Evolutionary conservation across 2,329 filamentous ascomycete genomes (phyloP), one percentile per base, ranked within the genome.

Genomic region (Ramularia endophylla): DNA sequence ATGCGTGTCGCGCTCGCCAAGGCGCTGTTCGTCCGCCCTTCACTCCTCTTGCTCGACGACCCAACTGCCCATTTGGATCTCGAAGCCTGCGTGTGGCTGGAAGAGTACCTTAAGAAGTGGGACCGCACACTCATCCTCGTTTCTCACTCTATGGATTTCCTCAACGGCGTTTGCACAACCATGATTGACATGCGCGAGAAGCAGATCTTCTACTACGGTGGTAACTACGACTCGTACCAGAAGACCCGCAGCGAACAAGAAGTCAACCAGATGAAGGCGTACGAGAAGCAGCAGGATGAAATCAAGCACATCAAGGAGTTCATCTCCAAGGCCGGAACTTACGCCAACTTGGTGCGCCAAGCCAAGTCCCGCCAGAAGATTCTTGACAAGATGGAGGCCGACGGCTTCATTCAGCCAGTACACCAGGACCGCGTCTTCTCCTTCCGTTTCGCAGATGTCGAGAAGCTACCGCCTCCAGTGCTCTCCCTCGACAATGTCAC

Each of bases 221-320:
- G 94, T 80, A 97, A 98, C 80, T 98, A 97, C 80, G 92, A 98
- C 70, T 88, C 89, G 32, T 73, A 98, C 75, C 73, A 81, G 71
- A 98, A 97, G 85, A 97, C 90, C 38, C 81, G 90, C 49, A 71
- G 78, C 41, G 92, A 98, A 71, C 85, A 95, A 69, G 92, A 98
- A 72, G 82, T 83, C 68, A 98, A 98, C 75, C 92, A 98, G 75
- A 87, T 85, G 80, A 98, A 97, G 78, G 92, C 92, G 51, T 98
- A 98, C 75, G 77, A 85, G 67, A 98, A 98, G 78, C 92, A 98
- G 68, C 92, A 98, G 66, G 92, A 98, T 50, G 92, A 98, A 75
- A 98, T 98, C 67, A 78, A 81, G 56, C 94, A 98, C 76, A 98
- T 98, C 78, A 97, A 98, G 78, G 95, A 97, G 73, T 98, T 98